Evolutionary conservation across 352 stramenopile species (phyloP).

Genomic region (Phytopythium ostracodes): DNA sequence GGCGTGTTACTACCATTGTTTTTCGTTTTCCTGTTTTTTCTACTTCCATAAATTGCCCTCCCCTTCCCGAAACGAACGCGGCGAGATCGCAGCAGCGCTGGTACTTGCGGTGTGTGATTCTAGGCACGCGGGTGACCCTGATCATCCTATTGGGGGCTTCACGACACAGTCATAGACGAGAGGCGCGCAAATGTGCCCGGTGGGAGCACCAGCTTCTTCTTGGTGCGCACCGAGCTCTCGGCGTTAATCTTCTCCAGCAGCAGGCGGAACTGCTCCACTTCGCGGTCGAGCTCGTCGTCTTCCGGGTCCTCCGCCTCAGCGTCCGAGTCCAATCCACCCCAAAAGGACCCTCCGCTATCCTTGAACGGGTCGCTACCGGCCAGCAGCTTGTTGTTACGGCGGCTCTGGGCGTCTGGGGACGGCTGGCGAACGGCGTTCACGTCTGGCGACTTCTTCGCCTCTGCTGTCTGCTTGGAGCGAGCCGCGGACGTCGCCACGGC

Average conservation of each 20-base stretch:
- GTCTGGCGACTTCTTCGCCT: constrained; percentile 21
- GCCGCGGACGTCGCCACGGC: neutral
- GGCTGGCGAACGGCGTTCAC: constrained; percentile 7
- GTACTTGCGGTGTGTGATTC: neutral
- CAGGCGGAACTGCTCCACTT: constrained; percentile 70
- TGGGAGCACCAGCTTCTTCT: constrained; percentile 72
- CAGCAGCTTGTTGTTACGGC: constrained; percentile 4
- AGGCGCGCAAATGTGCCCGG: constrained; percentile 47
- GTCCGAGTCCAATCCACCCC: constrained; percentile 13
- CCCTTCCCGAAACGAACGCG: neutral
- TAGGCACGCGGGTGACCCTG: neutral
- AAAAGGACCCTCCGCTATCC: neutral
- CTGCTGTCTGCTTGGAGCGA: constrained; percentile 5
- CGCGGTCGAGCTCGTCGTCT: constrained; percentile 61
- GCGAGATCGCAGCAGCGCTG: neutral
- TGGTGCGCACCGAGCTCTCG: constrained; percentile 41
- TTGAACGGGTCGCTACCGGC: neutral
- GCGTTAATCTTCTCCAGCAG: constrained; percentile 70
- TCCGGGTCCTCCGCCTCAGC: constrained; percentile 25
- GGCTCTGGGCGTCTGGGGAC: constrained; percentile 3
- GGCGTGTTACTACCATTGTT: neutral
- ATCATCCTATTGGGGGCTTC: neutral
- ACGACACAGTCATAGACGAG: constrained; percentile 30
- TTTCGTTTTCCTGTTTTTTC: constrained; percentile 2
- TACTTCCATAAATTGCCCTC: neutral